Evolutionary conservation across 805 yeast genomes (phyloP).

Genomic region (Candida tibetensis): DNA sequence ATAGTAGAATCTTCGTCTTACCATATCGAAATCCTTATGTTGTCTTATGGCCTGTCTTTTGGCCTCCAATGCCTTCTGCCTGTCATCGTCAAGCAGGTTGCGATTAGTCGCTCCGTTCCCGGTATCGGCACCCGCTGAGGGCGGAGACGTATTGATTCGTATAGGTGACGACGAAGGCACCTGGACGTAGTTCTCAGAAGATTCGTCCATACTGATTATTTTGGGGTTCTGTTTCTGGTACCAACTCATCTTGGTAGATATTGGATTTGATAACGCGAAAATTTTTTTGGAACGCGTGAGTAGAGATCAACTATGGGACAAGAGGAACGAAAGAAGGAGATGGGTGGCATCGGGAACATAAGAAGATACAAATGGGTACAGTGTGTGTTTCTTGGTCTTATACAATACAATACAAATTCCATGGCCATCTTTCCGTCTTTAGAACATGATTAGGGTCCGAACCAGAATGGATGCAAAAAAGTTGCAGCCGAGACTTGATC

Average conservation of each 20-base stretch:
- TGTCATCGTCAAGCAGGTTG: slow-evolving; percentile 9
- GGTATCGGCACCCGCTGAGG: slow-evolving; percentile 1
- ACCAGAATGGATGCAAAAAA: too few relatives aligned
- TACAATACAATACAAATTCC: too few relatives aligned
- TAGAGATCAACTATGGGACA: too few relatives aligned
- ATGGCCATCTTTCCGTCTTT: too few relatives aligned
- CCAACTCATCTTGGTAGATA: slow-evolving; percentile 21
- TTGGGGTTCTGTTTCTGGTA: slow-evolving; percentile 17
- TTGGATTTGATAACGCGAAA: background rate
- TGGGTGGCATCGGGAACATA: too few relatives aligned
- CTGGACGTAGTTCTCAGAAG: slow-evolving; percentile 25
- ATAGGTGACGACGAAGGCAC: slow-evolving; percentile 44
- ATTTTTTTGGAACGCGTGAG: slow-evolving; percentile 1
- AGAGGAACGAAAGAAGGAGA: too few relatives aligned
- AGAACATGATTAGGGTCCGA: too few relatives aligned
- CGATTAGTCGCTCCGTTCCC: slow-evolving; percentile 4
- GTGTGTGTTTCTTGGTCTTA: too few relatives aligned
- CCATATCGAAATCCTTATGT: slow-evolving; percentile 39
- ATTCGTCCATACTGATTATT: slow-evolving; percentile 3
- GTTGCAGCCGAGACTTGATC: too few relatives aligned
- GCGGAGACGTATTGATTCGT: slow-evolving; percentile 26
- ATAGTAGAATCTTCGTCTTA: slow-evolving; percentile 35
- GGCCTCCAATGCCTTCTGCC: slow-evolving; percentile 26
- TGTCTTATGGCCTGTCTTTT: slow-evolving; percentile 35
- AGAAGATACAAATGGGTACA: too few relatives aligned